Conservation (phyloP, 345 rosid genomes). For the Eutrema japonicum region DNA sequence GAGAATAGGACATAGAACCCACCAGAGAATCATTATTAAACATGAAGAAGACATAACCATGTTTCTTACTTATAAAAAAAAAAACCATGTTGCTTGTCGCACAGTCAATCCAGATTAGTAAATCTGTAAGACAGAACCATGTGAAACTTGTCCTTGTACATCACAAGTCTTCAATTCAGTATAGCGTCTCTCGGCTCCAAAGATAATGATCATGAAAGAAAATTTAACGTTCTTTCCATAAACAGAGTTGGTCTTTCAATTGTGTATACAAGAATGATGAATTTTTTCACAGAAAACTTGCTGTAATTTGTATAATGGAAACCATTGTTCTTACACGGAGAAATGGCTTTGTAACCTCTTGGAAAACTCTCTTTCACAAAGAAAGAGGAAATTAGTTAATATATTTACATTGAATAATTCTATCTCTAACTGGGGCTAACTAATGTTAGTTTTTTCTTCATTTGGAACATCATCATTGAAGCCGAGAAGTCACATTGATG, state of each 20-base stretch:
- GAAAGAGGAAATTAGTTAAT: neutral
- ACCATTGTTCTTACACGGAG: neutral
- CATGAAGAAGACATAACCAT: neutral
- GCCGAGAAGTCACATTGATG: constrained; percentile 42
- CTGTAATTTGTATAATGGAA: neutral
- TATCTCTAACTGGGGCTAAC: neutral
- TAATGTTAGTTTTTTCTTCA: neutral
- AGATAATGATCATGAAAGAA: no score
- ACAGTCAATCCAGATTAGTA: no score
- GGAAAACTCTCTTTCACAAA: neutral
- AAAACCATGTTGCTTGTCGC: no score
- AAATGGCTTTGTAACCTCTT: no score
- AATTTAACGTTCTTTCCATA: no score
- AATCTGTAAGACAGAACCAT: no score
- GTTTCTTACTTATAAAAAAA: no score
- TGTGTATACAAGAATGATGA: neutral
- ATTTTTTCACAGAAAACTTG: neutral
- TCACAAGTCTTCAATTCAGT: no score
- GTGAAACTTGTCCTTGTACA: no score
- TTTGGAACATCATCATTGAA: constrained; percentile 25
- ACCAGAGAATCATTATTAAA: neutral
- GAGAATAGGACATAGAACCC: neutral
- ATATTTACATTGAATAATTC: neutral
- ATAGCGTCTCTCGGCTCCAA: no score
- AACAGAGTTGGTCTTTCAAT: neutral